Evolutionary conservation across 148 eudicot species (phyloP), one percentile per base, ranked within the genome.

Genomic region (Rhododendron ovatum): DNA sequence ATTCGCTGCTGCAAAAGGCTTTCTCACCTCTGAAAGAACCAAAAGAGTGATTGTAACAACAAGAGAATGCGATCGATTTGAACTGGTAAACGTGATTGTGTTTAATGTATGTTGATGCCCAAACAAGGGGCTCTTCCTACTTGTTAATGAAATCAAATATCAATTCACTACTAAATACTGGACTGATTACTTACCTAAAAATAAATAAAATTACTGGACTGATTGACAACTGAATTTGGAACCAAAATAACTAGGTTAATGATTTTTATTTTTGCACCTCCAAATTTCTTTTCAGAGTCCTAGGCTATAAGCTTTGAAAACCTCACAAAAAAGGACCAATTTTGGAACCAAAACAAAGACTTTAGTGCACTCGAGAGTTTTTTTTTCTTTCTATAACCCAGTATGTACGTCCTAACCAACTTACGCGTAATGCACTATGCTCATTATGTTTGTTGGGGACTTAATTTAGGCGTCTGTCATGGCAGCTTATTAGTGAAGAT

Each of bases 1-100:
- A 92, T 55, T 92, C 92, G 59, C 88, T 89, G 87, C 94, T 92
- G 88, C 95, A 93, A 80, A 93, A 92, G 10, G 92, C 94, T 50
- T 92, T 93, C 86, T 93, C 94, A 1, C 95, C 95, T 85, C 95
- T 93, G 90, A 20, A 86, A 86, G 22, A 61, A 86, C 10, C 51
- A 71, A 28, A 63, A 22, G 8, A 9, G 2, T 7, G 18, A 26
- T 39, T 14, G 12, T 12, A 24, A 78, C 17, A 3, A 7, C 17
- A 39, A 20, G n/a, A n/a, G 33, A 43, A 26, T 24, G 50, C 50
- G 53, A 78, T 10, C 81, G 11, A 43, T 20, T 18, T 37, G 79
- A 75, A 39, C 79, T 18, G 79, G 7, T 20, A 20, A 20, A 59
- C 0, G 80, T 77, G 51, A 41, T 33, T 43, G 14, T 5, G 51